Conservation (phyloP, 1,284 basidiomycete genomes). For the Schizopora paradoxa region DNA sequence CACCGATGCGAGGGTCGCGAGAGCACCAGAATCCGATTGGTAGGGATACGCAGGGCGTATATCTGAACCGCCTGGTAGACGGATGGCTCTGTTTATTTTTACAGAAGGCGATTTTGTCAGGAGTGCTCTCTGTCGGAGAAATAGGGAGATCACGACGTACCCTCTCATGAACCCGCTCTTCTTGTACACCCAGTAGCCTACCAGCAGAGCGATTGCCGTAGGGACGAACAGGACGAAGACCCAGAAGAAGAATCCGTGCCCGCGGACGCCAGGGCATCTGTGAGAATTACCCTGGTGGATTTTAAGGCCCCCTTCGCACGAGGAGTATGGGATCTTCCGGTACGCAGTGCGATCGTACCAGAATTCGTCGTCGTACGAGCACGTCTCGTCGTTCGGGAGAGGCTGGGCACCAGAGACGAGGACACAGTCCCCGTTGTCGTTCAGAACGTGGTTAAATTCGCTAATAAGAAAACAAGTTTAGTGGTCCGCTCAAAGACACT, state of each 20-base stretch:
- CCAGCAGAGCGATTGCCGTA: constrained; percentile 65
- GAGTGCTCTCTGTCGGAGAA: constrained; percentile 9
- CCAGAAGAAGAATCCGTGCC: constrained; percentile 80
- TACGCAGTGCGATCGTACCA: constrained; percentile 93
- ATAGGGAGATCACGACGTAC: constrained; percentile 39
- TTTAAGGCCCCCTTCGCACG: constrained; percentile 71
- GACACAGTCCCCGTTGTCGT: constrained; percentile 67
- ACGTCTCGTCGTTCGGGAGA: constrained; percentile 55
- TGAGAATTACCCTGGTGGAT: constrained; percentile 71
- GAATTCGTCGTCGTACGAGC: constrained; percentile 57
- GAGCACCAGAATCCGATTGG: constrained; percentile 42
- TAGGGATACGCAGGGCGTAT: constrained; percentile 39
- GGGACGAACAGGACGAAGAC: constrained; percentile 69
- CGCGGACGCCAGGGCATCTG: constrained; percentile 71
- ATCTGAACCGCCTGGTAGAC: constrained; percentile 56
- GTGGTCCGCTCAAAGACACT: background rate
- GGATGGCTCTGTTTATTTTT: constrained; percentile 74
- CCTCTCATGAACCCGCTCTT: constrained; percentile 65
- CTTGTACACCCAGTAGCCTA: constrained; percentile 76
- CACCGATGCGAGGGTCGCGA: constrained; percentile 75
- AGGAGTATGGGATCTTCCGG: constrained; percentile 83
- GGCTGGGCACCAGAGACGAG: constrained; percentile 64
- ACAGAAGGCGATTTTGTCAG: constrained; percentile 16
- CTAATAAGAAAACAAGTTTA: constrained; percentile 33
- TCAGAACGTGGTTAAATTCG: constrained; percentile 84